These are phyloP conservation scores for Annulohypoxylon moriforme DNA, from an alignment of 495 filamentous ascomycete genomes.

Conservation along the genomic window DNA sequence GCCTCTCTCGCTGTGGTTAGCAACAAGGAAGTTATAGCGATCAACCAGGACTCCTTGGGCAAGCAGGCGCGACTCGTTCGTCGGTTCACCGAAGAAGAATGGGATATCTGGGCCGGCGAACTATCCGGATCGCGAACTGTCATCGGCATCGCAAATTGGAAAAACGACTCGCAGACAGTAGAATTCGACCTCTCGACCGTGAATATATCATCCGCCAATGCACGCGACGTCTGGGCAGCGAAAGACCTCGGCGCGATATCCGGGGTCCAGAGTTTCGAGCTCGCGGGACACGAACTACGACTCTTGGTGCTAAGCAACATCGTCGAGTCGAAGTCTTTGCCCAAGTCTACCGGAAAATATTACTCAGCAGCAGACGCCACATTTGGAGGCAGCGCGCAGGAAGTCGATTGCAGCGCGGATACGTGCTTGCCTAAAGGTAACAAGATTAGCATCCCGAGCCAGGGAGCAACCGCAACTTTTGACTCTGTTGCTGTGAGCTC, in stretches of 20 bases:
- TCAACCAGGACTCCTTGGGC: constrained; percentile 66
- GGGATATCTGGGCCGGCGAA: constrained; percentile 63
- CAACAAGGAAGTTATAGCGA: constrained; percentile 63
- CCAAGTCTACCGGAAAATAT: constrained; percentile 48
- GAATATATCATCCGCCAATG: constrained; percentile 53
- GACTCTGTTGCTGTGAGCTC: constrained; percentile 24
- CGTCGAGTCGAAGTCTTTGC: constrained; percentile 44
- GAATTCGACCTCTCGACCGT: constrained; percentile 55
- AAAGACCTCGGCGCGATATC: constrained; percentile 47
- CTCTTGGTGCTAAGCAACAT: constrained; percentile 57
- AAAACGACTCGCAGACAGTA: constrained; percentile 51
- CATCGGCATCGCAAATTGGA: constrained; percentile 60
- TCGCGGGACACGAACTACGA: constrained; percentile 58
- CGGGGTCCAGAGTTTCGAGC: constrained; percentile 52
- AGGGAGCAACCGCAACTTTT: constrained; percentile 42
- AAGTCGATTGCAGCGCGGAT: constrained; percentile 47
- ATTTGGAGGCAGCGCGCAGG: constrained; percentile 48
- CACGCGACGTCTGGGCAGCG: constrained; percentile 59
- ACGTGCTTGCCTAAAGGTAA: constrained; percentile 56
- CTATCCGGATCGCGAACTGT: constrained; percentile 55
- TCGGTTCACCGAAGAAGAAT: constrained; percentile 53
- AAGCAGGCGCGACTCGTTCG: constrained; percentile 53
- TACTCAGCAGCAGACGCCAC: constrained; percentile 55
- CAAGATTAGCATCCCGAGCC: constrained; percentile 54
- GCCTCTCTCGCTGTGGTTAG: constrained; percentile 55